Evolutionary conservation across 1,139 yeast genomes (phyloP).

Genomic region (Arxiozyma bovina): DNA sequence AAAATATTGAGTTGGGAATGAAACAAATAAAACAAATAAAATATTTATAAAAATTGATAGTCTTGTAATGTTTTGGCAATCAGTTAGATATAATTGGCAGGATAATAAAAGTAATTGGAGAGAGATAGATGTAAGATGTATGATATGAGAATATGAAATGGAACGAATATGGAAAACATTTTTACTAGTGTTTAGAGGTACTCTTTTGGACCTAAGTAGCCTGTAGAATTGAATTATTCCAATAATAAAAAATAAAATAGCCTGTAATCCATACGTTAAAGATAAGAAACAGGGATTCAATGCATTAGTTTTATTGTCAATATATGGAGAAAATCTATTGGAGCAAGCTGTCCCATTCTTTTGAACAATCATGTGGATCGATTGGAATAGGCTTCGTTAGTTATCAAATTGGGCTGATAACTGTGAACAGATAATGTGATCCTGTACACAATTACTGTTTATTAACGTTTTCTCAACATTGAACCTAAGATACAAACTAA

Average conservation of each 20-base stretch:
- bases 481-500: no score
- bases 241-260: constrained; percentile 22
- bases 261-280: constrained; percentile 18
- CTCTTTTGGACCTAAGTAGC: constrained; percentile 11
- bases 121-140: constrained; percentile 25
- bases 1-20: constrained; percentile 28
- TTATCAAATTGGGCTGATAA: neutral
- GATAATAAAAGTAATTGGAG: constrained; percentile 23
- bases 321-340: constrained; percentile 23
- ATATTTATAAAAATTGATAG: constrained; percentile 20
- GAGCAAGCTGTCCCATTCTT: neutral
- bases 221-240: constrained; percentile 32
- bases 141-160: constrained; percentile 11
- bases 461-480: no score
- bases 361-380: neutral
- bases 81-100: constrained; percentile 1
- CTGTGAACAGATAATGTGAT: no score
- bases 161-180: constrained; percentile 21
- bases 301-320: constrained; percentile 37
- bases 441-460: neutral
- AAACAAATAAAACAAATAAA: constrained; percentile 21
- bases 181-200: constrained; percentile 25
- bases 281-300: constrained; percentile 50
- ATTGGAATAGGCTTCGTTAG: neutral
- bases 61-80: constrained; percentile 10